Percentiles rank a stretch among this genome's conserved stretches.
phyloP scores from a whole-genome alignment of 768 basidiomycete genomes.

The Kwoniella pini region DNA sequence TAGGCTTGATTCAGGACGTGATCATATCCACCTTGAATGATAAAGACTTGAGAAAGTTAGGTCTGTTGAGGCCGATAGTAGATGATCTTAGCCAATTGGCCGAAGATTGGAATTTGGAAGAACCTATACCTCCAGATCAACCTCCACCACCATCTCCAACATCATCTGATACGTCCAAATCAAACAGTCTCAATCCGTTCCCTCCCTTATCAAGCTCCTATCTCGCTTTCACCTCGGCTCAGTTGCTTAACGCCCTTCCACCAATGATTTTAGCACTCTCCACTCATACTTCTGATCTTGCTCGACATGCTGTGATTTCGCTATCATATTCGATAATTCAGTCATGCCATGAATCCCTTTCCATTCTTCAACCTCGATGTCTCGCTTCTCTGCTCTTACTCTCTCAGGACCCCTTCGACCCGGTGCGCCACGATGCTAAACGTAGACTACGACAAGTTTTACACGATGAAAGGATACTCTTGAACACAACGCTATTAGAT shows the following conservation, averaged over 20 bases:
- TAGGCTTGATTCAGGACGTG: conserved; percentile 33
- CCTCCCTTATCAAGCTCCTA: conserved; percentile 68
- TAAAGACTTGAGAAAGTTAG: conserved; percentile 28
- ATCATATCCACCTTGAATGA: conserved; percentile 45
- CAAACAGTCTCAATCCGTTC: conserved; percentile 56
- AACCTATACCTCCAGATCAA: conserved; percentile 1
- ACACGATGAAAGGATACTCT: conserved; percentile 26
- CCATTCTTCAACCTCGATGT: conserved; percentile 67
- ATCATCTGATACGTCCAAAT: conserved; percentile 18
- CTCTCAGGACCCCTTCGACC: conserved; percentile 51
- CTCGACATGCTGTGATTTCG: conserved; percentile 25
- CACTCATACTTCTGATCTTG: conserved; percentile 36
- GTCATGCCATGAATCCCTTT: conserved; percentile 58
- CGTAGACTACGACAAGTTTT: conserved; percentile 17
- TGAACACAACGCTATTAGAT: conserved; percentile 61
- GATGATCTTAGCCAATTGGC: conserved; percentile 48
- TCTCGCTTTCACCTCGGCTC: conserved; percentile 77
- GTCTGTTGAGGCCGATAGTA: conserved; percentile 29
- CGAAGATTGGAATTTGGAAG: conserved; percentile 29
- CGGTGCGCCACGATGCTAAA: conserved; percentile 29
- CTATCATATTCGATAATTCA: conserved; percentile 23
- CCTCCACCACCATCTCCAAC: conserved; percentile 29
- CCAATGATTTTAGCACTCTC: conserved; percentile 64
- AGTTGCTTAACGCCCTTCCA: conserved; percentile 80
- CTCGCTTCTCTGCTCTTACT: conserved; percentile 73